Conservation (phyloP, 768 basidiomycete species). For the Pleurotus tuoliensis region DNA sequence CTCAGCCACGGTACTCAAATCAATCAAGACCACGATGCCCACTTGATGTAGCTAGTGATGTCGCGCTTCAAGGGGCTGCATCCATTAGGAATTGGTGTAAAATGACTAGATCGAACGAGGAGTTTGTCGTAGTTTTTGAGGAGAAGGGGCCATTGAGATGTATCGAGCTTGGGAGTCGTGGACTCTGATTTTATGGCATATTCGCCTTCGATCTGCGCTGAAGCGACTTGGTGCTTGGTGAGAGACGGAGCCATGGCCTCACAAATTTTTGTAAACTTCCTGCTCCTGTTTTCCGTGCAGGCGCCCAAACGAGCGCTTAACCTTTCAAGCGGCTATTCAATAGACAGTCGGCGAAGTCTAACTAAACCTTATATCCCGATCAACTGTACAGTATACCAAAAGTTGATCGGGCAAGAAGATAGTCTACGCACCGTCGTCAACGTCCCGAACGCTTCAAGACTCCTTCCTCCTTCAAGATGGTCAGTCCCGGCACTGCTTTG, state of each 20-base stretch:
- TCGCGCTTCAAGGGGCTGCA: conserved; percentile 95
- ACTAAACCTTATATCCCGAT: conserved; percentile 24
- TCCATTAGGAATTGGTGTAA: conserved; percentile 94
- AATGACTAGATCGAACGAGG: conserved; percentile 91
- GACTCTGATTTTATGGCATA: conserved; percentile 80
- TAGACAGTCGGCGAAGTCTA: neutral
- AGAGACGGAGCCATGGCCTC: conserved; percentile 40
- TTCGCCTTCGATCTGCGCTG: conserved; percentile 71
- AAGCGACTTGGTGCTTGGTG: conserved; percentile 65
- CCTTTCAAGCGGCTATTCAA: neutral
- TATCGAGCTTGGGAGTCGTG: conserved; percentile 75
- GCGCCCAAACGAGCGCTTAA: neutral
- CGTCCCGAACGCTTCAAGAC: conserved; percentile 24
- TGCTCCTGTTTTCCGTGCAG: neutral
- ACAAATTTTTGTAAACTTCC: neutral
- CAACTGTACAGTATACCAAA: conserved; percentile 50
- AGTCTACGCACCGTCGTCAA: neutral
- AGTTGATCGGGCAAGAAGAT: conserved; percentile 1
- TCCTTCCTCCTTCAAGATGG: conserved; percentile 53
- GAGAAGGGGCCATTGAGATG: conserved; percentile 95
- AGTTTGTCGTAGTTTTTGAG: conserved; percentile 99
- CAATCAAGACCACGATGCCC: conserved; percentile 14
- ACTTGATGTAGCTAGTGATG: conserved; percentile 89
- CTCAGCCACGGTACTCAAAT: neutral
- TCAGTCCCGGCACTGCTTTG: conserved; percentile 78